Percentiles rank a stretch among this genome's conserved stretches.
Conservation (phyloP, 768 basidiomycete species). For the Lentinula edodes region DNA sequence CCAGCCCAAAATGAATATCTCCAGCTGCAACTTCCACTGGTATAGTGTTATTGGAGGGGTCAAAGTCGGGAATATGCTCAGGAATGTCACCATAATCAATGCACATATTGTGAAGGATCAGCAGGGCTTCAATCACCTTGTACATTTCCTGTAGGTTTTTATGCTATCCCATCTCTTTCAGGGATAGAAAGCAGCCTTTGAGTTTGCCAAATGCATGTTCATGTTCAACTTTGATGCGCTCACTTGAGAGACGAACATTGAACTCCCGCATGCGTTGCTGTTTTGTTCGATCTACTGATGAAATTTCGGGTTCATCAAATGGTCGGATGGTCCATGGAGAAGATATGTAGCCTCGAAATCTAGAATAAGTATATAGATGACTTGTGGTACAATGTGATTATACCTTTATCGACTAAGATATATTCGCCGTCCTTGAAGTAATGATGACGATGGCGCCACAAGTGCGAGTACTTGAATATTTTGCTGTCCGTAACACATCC, state of each 20-base stretch:
- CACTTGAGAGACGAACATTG: conserved; percentile 13
- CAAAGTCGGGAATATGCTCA: background rate
- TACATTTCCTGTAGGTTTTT: conserved; percentile 12
- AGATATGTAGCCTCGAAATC: conserved; percentile 16
- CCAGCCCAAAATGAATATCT: background rate
- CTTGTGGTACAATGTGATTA: background rate
- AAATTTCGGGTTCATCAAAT: conserved; percentile 18
- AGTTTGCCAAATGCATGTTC: conserved; percentile 19
- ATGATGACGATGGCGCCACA: conserved; percentile 14
- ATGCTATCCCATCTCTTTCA: conserved; percentile 13
- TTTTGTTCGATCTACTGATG: background rate
- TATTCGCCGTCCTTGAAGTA: conserved; percentile 16
- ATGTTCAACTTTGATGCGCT: conserved; percentile 18
- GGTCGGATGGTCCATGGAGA: conserved; percentile 18
- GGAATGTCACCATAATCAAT: background rate
- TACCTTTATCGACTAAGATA: conserved; percentile 18
- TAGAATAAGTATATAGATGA: background rate
- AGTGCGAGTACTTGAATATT: conserved; percentile 14
- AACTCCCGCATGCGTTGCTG: conserved; percentile 12
- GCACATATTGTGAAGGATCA: conserved; percentile 15
- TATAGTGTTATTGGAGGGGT: background rate
- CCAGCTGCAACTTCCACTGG: background rate
- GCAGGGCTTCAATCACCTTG: conserved; percentile 11
- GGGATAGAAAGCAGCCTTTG: conserved; percentile 17
- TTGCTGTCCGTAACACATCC: conserved; percentile 15